Evolutionary conservation across 1,284 basidiomycete species (phyloP).

Genomic region (Pascua guehoae): DNA sequence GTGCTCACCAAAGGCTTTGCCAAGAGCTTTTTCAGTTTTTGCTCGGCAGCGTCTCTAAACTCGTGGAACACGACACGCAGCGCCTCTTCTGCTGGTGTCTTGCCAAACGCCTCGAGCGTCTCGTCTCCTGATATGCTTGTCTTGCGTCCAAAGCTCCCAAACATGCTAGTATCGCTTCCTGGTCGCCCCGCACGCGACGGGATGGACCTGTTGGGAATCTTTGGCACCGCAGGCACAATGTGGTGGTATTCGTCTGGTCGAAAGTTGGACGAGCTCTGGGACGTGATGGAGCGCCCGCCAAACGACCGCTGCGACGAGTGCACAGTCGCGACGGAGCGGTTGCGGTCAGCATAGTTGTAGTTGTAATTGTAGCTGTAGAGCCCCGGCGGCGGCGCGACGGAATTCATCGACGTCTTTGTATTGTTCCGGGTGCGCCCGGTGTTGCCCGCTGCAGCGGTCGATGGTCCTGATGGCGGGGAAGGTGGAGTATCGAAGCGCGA

Average conservation of each 20-base stretch:
- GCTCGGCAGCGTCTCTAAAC: conserved; percentile 72
- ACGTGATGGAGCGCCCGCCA: conserved; percentile 37
- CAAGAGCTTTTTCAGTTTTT: conserved; percentile 69
- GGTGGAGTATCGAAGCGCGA: conserved; percentile 33
- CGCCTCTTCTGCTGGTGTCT: conserved; percentile 78
- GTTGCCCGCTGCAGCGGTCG: background rate
- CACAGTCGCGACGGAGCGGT: conserved; percentile 32
- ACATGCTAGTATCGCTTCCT: conserved; percentile 41
- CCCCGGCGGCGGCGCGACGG: background rate
- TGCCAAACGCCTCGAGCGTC: conserved; percentile 24
- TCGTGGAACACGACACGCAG: conserved; percentile 79
- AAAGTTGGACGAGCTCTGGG: conserved; percentile 39
- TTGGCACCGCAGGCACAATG: conserved; percentile 34
- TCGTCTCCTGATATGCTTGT: conserved; percentile 33
- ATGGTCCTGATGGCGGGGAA: conserved; percentile 23
- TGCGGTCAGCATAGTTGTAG: conserved; percentile 23
- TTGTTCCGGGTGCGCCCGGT: conserved; percentile 8
- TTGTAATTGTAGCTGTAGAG: background rate
- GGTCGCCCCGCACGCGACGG: conserved; percentile 33
- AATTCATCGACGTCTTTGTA: conserved; percentile 10
- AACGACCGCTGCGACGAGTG: conserved; percentile 34
- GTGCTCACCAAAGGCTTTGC: conserved; percentile 62
- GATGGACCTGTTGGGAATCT: conserved; percentile 33
- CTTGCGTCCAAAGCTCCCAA: conserved; percentile 24
- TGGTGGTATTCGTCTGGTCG: conserved; percentile 35